These are phyloP conservation scores for Daphne laureola DNA, from an alignment of 441 rosid species.

Conservation along the genomic window DNA sequence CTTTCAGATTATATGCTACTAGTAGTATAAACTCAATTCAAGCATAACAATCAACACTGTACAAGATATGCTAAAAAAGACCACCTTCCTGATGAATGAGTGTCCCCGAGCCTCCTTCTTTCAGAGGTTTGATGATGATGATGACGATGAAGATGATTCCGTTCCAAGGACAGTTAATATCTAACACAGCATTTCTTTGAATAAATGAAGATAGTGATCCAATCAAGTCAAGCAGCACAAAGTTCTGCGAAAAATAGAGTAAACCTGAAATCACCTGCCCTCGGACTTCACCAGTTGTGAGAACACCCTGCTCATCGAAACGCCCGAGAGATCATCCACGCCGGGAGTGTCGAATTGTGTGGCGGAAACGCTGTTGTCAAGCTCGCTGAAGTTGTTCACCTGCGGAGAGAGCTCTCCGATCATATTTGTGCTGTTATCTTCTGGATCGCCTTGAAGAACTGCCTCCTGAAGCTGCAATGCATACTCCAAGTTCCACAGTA, in stretches of 20 bases:
- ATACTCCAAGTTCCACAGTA: slow-evolving; percentile 72
- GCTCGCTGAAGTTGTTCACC: slow-evolving; percentile 54
- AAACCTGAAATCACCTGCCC: slow-evolving; percentile 42
- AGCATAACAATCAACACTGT: too few species aligned
- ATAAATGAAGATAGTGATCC: slow-evolving; percentile 2
- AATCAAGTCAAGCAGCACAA: slow-evolving; percentile 1
- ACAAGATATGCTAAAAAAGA: too few species aligned
- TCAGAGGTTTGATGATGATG: too few species aligned
- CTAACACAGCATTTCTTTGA: not conserved
- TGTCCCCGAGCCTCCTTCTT: too few species aligned
- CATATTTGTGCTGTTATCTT: slow-evolving; percentile 67
- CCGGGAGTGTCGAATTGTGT: slow-evolving; percentile 35
- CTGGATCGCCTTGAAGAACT: slow-evolving; percentile 45
- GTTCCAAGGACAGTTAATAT: slow-evolving; percentile 4
- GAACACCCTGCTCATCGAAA: slow-evolving; percentile 86
- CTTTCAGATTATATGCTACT: too few species aligned
- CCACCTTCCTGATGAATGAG: too few species aligned
- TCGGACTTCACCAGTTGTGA: slow-evolving; percentile 89
- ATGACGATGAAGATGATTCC: too few species aligned
- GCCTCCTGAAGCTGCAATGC: slow-evolving; percentile 72
- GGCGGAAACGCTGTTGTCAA: slow-evolving; percentile 26
- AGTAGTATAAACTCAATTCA: too few species aligned
- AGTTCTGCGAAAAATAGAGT: not conserved
- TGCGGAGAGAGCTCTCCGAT: slow-evolving; percentile 71
- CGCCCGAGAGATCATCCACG: slow-evolving; percentile 54